Evolutionary conservation across 2,329 filamentous ascomycete genomes (phyloP), one percentile per base, ranked within the genome.

Genomic region (Colletotrichum camelliae): DNA sequence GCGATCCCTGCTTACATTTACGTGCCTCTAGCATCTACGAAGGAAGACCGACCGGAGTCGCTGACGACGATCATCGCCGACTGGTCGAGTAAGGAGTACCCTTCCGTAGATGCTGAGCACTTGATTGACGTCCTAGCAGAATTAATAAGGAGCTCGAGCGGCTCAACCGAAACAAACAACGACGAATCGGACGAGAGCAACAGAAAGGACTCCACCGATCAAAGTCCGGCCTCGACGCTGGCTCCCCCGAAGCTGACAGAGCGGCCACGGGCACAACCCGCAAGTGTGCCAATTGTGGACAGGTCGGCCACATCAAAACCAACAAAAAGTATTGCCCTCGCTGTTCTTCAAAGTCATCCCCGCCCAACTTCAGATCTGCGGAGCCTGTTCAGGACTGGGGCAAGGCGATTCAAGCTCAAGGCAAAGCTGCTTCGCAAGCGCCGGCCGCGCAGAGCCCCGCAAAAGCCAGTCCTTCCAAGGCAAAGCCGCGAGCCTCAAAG

Each of bases 261-360:
- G 87, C 88, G 76, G 82, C 83, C 75, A 90, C 87, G 64, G 92
- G 93, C 77, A 97, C 95, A 72, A 94, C 94, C 39, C 91, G 97
- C 81, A 98, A 98, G 87, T 99, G 97, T 86, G 97, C 97, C 79
- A 98, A 98, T 85, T 99, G 97, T 86, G 97, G 97, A 67, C 94
- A 97, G 84, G 94, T 98, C 70, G 97, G 97, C 37, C 97, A 99
- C 82, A 99, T 99, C 89, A 98, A 98, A 86, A 98, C 96, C 64
- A 98, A 98, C 89, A 98, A 98, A 88, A 98, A 98, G 95, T 97
- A 91, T 86, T 89, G 85, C 80, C 79, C 80, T 74, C 68, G 68
- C 58, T 83, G 78, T 78, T 76, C 77, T 82, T 78, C 35, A 70
- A 79, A 78, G 80, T 80, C 79, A 77, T 76, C 69, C 67, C 37